These are phyloP conservation scores for Cyamopsis tetragonoloba DNA, from an alignment of 306 rosid genomes.

Conservation along the genomic window DNA sequence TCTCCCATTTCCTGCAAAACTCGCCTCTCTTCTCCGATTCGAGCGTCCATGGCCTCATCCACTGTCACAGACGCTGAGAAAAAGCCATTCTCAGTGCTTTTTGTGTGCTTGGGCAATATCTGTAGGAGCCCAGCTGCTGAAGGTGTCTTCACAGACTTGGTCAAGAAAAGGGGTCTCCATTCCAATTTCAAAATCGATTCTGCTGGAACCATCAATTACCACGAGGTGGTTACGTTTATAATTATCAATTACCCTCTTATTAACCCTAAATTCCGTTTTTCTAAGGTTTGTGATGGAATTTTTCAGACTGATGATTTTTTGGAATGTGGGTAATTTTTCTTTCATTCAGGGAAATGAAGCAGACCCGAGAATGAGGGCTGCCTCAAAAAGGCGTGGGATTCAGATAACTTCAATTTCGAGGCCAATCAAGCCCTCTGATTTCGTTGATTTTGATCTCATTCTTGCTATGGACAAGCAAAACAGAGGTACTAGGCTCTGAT, in stretches of 20 bases:
- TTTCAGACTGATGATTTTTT: neutral
- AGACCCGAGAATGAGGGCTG: constrained; percentile 89
- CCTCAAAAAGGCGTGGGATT: constrained; percentile 81
- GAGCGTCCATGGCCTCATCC: constrained; percentile 57
- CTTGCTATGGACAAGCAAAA: constrained; percentile 92
- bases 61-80: constrained; percentile 33
- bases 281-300: neutral
- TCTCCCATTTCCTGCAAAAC: constrained; percentile 23
- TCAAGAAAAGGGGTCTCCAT: constrained; percentile 55
- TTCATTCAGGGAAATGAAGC: constrained; percentile 92
- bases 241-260: neutral
- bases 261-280: neutral
- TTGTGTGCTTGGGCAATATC: constrained; percentile 86
- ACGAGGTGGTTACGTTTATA: constrained; percentile 45
- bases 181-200: constrained; percentile 67
- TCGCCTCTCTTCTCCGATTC: constrained; percentile 26
- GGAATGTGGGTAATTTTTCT: constrained; percentile 15
- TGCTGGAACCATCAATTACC: constrained; percentile 83
- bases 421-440: constrained; percentile 78
- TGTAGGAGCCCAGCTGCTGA: constrained; percentile 96
- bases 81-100: constrained; percentile 66
- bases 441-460: constrained; percentile 76
- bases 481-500: constrained; percentile 46
- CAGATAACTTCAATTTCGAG: constrained; percentile 75
- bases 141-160: constrained; percentile 82